These are phyloP conservation scores for Phytophthora meadii DNA, from an alignment of 352 stramenopile species.

Conservation along the genomic window DNA sequence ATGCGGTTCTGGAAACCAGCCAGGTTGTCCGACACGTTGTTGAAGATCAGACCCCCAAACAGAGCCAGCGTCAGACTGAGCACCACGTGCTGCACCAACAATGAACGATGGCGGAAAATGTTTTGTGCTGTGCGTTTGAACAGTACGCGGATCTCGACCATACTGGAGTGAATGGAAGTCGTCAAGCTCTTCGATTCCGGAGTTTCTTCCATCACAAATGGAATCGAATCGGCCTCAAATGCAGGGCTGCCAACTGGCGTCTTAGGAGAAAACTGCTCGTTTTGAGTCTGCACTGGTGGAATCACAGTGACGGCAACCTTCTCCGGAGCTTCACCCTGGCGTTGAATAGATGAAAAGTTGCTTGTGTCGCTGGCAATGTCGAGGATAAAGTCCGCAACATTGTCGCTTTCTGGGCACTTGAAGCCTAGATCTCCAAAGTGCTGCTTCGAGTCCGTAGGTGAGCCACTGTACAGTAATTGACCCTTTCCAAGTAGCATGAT, in stretches of 20 bases:
- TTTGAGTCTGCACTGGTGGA: background rate
- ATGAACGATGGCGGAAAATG: constrained; percentile 74
- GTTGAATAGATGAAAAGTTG: constrained; percentile 67
- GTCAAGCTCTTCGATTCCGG: constrained; percentile 10
- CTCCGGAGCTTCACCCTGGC: constrained; percentile 39
- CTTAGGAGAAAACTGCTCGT: background rate
- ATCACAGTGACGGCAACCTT: background rate
- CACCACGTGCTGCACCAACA: constrained; percentile 69
- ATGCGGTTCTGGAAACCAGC: constrained; percentile 88
- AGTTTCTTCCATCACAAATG: constrained; percentile 59
- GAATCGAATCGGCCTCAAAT: constrained; percentile 45
- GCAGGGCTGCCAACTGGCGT: constrained; percentile 33
- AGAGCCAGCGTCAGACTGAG: constrained; percentile 68
- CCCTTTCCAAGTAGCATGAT: constrained; percentile 92
- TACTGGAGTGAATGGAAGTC: constrained; percentile 39
- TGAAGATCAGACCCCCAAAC: constrained; percentile 80
- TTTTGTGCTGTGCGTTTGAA: constrained; percentile 77
- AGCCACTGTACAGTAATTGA: constrained; percentile 68
- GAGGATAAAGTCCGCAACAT: constrained; percentile 84
- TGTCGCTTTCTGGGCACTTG: constrained; percentile 75
- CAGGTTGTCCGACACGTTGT: constrained; percentile 81
- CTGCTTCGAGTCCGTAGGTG: constrained; percentile 51
- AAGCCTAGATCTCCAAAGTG: constrained; percentile 76
- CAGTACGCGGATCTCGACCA: constrained; percentile 73
- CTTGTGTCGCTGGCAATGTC: constrained; percentile 69